These are phyloP conservation scores for Bombardia bombarda DNA, from an alignment of 495 filamentous ascomycete genomes.

Conservation along the genomic window DNA sequence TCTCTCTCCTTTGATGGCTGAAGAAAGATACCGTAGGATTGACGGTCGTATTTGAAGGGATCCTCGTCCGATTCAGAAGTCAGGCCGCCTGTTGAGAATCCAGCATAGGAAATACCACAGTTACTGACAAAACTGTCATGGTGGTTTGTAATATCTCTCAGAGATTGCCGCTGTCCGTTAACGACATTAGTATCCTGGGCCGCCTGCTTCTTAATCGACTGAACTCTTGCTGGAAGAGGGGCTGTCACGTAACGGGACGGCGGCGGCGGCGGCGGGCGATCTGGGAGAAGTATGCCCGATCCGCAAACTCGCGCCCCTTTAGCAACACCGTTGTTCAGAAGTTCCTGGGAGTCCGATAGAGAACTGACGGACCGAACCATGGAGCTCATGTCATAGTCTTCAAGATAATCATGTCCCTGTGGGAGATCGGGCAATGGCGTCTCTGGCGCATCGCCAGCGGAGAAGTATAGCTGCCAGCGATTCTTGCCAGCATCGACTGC, in stretches of 20 bases:
- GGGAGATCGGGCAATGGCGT: conserved; percentile 7
- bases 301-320: background rate
- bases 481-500: background rate
- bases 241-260: too few species aligned
- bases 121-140: background rate
- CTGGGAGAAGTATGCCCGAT: background rate
- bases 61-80: conserved; percentile 22
- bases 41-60: conserved; percentile 24
- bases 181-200: background rate
- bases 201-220: background rate
- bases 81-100: conserved; percentile 5
- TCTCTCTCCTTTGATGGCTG: conserved; percentile 19
- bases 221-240: background rate
- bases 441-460: conserved; percentile 1
- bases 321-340: background rate
- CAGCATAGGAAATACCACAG: conserved; percentile 1
- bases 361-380: background rate
- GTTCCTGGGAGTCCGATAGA: conserved; percentile 1
- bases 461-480: conserved; percentile 1
- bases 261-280: too few species aligned
- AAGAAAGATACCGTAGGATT: conserved; percentile 15
- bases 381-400: too few species aligned
- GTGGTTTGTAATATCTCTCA: background rate
- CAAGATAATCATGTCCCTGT: background rate
- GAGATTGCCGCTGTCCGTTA: background rate